These are phyloP conservation scores for Alternaria sp. DNA, from an alignment of 2,329 filamentous ascomycete genomes.

Conservation along the genomic window DNA sequence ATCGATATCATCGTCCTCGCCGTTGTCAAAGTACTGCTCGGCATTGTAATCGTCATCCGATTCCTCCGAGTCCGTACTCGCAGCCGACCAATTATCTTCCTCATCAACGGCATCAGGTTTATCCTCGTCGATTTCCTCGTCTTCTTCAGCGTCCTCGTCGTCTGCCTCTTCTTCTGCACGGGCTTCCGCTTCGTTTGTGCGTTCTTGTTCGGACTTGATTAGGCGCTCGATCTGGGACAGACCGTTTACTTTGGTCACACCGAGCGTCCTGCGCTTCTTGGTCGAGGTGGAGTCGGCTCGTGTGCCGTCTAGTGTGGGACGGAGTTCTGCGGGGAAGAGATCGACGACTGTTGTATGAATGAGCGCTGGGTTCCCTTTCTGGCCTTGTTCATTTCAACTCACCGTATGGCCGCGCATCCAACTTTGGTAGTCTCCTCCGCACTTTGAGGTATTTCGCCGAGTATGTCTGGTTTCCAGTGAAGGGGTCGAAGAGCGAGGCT, in stretches of 20 bases:
- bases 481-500: slow-evolving; percentile 63
- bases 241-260: slow-evolving; percentile 43
- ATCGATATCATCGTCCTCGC: slow-evolving; percentile 59
- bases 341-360: slow-evolving; percentile 56
- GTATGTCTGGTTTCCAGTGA: slow-evolving; percentile 68
- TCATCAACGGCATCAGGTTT: slow-evolving; percentile 65
- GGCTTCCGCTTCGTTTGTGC: slow-evolving; percentile 55
- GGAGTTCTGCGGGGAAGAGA: slow-evolving; percentile 67
- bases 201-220: slow-evolving; percentile 55
- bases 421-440: slow-evolving; percentile 62
- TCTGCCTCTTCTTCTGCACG: slow-evolving; percentile 52
- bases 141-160: slow-evolving; percentile 57
- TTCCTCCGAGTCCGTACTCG: slow-evolving; percentile 69
- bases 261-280: slow-evolving; percentile 46
- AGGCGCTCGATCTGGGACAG: slow-evolving; percentile 51
- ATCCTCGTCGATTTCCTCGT: slow-evolving; percentile 57
- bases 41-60: slow-evolving; percentile 71
- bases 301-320: slow-evolving; percentile 59
- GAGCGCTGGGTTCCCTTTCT: slow-evolving; percentile 1
- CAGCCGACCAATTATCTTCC: slow-evolving; percentile 61
- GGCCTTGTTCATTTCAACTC: slow-evolving; percentile 33
- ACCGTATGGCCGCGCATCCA: slow-evolving; percentile 65
- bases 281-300: slow-evolving; percentile 25
- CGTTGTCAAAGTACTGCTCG: slow-evolving; percentile 63
- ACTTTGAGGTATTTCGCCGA: slow-evolving; percentile 66